A percentile compares a stretch with the other conserved stretches of the same genome.
These are phyloP conservation scores for Phialophora macrospora DNA, from an alignment of 2,329 filamentous ascomycete genomes.

Conservation along the genomic window DNA sequence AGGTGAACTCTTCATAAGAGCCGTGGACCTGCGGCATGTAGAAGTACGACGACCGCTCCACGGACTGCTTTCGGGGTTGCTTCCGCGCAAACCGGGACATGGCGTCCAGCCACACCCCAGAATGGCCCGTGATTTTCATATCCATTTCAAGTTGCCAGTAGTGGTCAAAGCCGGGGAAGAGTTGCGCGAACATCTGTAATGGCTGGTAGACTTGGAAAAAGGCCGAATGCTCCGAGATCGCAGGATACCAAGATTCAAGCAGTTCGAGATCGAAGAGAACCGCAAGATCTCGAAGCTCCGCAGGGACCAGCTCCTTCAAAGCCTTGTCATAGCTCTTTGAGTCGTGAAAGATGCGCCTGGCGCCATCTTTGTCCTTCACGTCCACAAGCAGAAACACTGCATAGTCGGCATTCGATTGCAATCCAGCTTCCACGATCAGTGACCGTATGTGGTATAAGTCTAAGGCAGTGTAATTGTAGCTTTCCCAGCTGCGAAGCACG, in stretches of 20 bases:
- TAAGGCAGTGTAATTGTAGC: slow-evolving; percentile 77
- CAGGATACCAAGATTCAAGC: slow-evolving; percentile 42
- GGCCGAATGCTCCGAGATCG: slow-evolving; percentile 40
- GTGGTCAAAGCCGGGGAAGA: slow-evolving; percentile 67
- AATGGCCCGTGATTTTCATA: slow-evolving; percentile 66
- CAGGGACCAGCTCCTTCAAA: slow-evolving; percentile 61
- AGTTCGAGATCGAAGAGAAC: slow-evolving; percentile 43
- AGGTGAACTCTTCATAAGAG: slow-evolving; percentile 72
- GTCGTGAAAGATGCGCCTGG: slow-evolving; percentile 40
- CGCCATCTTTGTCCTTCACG: slow-evolving; percentile 74
- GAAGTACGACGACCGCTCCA: slow-evolving; percentile 77
- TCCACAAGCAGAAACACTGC: slow-evolving; percentile 82
- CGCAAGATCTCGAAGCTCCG: slow-evolving; percentile 43
- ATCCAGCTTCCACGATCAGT: slow-evolving; percentile 75
- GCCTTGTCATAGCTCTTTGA: slow-evolving; percentile 64
- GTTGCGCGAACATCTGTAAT: slow-evolving; percentile 66
- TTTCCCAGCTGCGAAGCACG: slow-evolving; percentile 77
- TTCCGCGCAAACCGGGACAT: slow-evolving; percentile 67
- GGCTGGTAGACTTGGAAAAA: slow-evolving; percentile 55
- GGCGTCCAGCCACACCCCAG: slow-evolving; percentile 74
- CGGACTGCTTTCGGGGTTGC: slow-evolving; percentile 71
- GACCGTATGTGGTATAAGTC: slow-evolving; percentile 80
- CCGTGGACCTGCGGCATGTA: slow-evolving; percentile 74
- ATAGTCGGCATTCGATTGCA: slow-evolving; percentile 80
- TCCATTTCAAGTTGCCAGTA: slow-evolving; percentile 75